phyloP scores from a whole-genome alignment of 1,284 basidiomycete genomes.

The Chalciporus sp. region DNA sequence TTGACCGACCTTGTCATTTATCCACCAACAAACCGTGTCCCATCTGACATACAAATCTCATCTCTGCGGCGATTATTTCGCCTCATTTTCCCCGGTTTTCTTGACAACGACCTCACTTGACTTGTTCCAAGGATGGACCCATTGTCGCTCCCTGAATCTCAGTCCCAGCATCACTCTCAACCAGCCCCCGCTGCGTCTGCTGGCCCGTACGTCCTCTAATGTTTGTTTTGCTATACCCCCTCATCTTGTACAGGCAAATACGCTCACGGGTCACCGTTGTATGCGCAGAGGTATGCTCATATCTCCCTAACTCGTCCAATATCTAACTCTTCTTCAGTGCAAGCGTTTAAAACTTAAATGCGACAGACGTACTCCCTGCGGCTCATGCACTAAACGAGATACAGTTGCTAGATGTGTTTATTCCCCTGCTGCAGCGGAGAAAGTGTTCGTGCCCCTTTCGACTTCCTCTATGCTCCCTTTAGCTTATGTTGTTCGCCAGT shows the following conservation, averaged over 20 bases:
- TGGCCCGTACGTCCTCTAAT: slow-evolving; percentile 32
- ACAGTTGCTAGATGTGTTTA: slow-evolving; percentile 73
- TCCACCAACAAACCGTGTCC: no score
- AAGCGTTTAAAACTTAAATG: slow-evolving; percentile 83
- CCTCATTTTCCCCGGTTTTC: slow-evolving; percentile 1
- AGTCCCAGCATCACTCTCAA: slow-evolving; percentile 21
- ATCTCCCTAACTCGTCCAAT: slow-evolving; percentile 18
- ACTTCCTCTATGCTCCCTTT: slow-evolving; percentile 1
- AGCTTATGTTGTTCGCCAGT: slow-evolving; percentile 35
- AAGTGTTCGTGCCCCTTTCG: slow-evolving; percentile 56
- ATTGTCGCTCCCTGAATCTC: slow-evolving; percentile 17
- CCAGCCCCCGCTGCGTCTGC: slow-evolving; percentile 15
- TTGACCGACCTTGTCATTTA: no score
- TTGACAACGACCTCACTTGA: neutral
- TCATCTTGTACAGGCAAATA: slow-evolving; percentile 57
- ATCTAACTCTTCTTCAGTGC: slow-evolving; percentile 49
- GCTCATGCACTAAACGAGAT: slow-evolving; percentile 75
- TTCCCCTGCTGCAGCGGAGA: slow-evolving; percentile 78
- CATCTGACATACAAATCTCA: no score
- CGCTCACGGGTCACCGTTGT: slow-evolving; percentile 80
- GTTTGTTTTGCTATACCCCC: slow-evolving; percentile 1
- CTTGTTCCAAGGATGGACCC: slow-evolving; percentile 18
- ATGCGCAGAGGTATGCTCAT: slow-evolving; percentile 66
- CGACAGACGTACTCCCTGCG: slow-evolving; percentile 73
- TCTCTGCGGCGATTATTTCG: neutral